A percentile compares a stretch with the other conserved stretches of the same genome.
phyloP scores from a whole-genome alignment of 768 basidiomycete species.

The Rhizopogon rudus region DNA sequence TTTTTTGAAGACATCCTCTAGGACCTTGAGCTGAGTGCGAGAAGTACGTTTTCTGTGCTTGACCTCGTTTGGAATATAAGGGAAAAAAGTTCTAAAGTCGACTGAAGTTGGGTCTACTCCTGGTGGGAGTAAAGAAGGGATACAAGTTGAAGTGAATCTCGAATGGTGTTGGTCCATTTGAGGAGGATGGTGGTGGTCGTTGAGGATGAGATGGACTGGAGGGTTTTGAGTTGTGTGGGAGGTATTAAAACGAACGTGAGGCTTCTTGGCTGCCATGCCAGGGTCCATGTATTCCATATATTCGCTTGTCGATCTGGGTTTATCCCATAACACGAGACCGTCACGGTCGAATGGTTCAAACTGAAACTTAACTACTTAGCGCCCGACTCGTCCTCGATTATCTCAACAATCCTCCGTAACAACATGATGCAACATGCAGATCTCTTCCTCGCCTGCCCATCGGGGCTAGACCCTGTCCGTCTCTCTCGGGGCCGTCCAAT shows the following conservation, averaged over 20 bases:
- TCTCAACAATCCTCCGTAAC: too few relatives aligned
- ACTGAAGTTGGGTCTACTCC: slow-evolving; percentile 59
- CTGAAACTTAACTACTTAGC: too few relatives aligned
- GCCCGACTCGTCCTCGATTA: too few relatives aligned
- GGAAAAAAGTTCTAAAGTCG: slow-evolving; percentile 81
- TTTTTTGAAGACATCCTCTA: slow-evolving; percentile 81
- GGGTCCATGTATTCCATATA: slow-evolving; percentile 23
- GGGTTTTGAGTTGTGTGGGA: slow-evolving; percentile 16
- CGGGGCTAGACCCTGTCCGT: too few relatives aligned
- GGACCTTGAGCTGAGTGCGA: slow-evolving; percentile 78
- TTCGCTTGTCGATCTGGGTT: too few relatives aligned
- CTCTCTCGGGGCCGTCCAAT: too few relatives aligned
- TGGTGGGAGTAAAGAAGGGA: slow-evolving; percentile 44
- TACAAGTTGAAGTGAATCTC: slow-evolving; percentile 35
- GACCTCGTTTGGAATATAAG: slow-evolving; percentile 89
- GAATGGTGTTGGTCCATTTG: slow-evolving; percentile 22
- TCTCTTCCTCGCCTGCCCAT: not conserved
- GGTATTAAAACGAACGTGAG: slow-evolving; percentile 35
- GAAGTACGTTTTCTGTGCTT: slow-evolving; percentile 93
- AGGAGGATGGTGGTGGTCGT: slow-evolving; percentile 6
- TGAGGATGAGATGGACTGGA: slow-evolving; percentile 13
- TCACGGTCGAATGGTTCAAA: too few relatives aligned
- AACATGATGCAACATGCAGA: not conserved
- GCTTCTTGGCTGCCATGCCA: slow-evolving; percentile 25
- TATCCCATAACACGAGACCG: too few relatives aligned